phyloP scores from a whole-genome alignment of 768 basidiomycete species.

The Megacollybia marginata region DNA sequence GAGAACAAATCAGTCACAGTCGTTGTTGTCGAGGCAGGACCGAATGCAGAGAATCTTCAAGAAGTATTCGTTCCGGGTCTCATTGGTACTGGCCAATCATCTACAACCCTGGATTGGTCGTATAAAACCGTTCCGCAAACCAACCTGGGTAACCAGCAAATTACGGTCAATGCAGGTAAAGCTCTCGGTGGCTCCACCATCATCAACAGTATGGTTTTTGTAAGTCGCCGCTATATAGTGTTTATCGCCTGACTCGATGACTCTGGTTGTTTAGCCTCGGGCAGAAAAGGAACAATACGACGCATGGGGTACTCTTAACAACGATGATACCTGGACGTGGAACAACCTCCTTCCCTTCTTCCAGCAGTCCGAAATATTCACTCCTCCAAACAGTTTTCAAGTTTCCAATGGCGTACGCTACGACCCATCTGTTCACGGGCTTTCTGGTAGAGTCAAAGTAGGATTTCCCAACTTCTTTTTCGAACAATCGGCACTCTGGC shows the following conservation, averaged over 20 bases:
- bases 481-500: conserved; percentile 21
- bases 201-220: conserved; percentile 40
- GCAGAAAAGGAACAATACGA: conserved; percentile 27
- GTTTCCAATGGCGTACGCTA: conserved; percentile 16
- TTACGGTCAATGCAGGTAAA: conserved; percentile 31
- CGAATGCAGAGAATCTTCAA: conserved; percentile 23
- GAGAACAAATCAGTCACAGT: conserved; percentile 23
- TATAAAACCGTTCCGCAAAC: conserved; percentile 39
- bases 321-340: conserved; percentile 29
- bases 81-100: conserved; percentile 19
- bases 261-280: conserved; percentile 16
- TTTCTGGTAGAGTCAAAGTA: conserved; percentile 21
- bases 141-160: conserved; percentile 27
- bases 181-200: conserved; percentile 55
- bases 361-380: conserved; percentile 37
- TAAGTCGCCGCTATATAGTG: conserved; percentile 5
- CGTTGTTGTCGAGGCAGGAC: conserved; percentile 31
- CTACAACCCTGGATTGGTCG: conserved; percentile 41
- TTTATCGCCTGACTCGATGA: too few species aligned
- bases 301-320: conserved; percentile 22
- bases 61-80: conserved; percentile 28
- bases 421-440: conserved; percentile 17
- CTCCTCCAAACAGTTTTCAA: conserved; percentile 13
- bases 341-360: conserved; percentile 34
- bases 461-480: conserved; percentile 26